These are phyloP conservation scores for Hygrophorus pudorinus DNA, from an alignment of 768 basidiomycete genomes.

Conservation along the genomic window DNA sequence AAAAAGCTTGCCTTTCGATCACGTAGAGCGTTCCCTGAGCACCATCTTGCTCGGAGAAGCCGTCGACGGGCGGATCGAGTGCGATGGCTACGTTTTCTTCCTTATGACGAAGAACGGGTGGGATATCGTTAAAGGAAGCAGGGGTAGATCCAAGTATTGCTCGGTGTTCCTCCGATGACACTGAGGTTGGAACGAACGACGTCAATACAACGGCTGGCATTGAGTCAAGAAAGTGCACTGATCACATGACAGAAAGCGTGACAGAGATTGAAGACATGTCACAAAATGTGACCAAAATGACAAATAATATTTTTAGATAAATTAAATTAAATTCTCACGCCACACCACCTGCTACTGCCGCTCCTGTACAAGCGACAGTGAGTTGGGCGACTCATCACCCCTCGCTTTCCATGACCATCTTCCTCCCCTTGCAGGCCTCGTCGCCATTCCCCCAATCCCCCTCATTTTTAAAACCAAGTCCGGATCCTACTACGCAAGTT, in stretches of 20 bases:
- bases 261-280: too few relatives aligned
- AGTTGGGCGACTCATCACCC: neutral
- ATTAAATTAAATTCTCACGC: slow-evolving; percentile 7
- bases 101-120: slow-evolving; percentile 67
- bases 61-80: slow-evolving; percentile 60
- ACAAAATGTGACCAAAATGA: too few relatives aligned
- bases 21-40: slow-evolving; percentile 68
- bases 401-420: slow-evolving; percentile 34
- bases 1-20: slow-evolving; percentile 61
- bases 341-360: neutral
- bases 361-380: neutral
- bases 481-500: slow-evolving; percentile 37
- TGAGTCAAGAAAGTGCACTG: too few relatives aligned
- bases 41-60: slow-evolving; percentile 34
- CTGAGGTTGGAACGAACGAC: slow-evolving; percentile 7
- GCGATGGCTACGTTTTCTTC: slow-evolving; percentile 60
- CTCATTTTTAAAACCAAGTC: slow-evolving; percentile 41
- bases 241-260: neutral
- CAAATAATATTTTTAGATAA: too few relatives aligned
- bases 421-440: slow-evolving; percentile 46
- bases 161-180: slow-evolving; percentile 50
- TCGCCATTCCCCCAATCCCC: slow-evolving; percentile 40
- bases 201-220: neutral
- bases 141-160: slow-evolving; percentile 72
- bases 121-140: slow-evolving; percentile 74